Evolutionary conservation across 1,284 basidiomycete genomes (phyloP), one percentile per base, ranked within the genome.

Genomic region (Apiotrichum porosum): DNA sequence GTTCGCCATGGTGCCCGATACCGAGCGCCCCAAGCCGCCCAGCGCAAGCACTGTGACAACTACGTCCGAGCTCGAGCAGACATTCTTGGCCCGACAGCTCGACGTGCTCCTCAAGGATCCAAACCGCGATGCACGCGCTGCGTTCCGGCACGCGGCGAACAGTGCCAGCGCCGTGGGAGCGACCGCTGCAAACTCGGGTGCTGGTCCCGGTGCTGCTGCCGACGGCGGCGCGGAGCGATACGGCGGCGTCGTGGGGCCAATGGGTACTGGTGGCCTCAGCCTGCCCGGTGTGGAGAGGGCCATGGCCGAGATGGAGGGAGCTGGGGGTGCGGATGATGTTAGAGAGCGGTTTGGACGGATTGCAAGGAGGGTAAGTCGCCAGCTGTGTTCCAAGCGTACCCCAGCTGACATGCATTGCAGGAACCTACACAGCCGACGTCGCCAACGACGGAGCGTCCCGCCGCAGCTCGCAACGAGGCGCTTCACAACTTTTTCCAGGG

Each of bases 21-120:
- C 65, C 8, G 66, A 69, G 9, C 46, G 50, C 1, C 51, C 37
- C 22, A 33, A 30, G 21, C 45, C 54, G 15, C 17, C 49, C n/a
- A 50, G 49, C 18, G 37, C 47, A 14, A 36, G 42, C 8, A 31
- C 48, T 4, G 50, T 62, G 17, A 49, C 63, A 3, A 61, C 60
- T 9, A 63, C 59, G 2, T 47, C 57, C 48, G 68, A 82, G 41
- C 82, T 85, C 3, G 91, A 94, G 66, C 90, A 94, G 72, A 76
- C 80, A 0, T 95, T 94, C 78, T 81, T 95, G 13, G 78, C 83
- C 6, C 84, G 85, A 62, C 86, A 95, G 62, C 89, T 89, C 68
- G 90, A 92, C 68, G 82, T 88, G 62, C 86, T 92, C 55, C 80
- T 85, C 37, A 88, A 88, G 73, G 90, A 90, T 64, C 80, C 86